phyloP scores from a whole-genome alignment of 2,329 filamentous ascomycete genomes.

The Arthrobotrys sinensis region DNA sequence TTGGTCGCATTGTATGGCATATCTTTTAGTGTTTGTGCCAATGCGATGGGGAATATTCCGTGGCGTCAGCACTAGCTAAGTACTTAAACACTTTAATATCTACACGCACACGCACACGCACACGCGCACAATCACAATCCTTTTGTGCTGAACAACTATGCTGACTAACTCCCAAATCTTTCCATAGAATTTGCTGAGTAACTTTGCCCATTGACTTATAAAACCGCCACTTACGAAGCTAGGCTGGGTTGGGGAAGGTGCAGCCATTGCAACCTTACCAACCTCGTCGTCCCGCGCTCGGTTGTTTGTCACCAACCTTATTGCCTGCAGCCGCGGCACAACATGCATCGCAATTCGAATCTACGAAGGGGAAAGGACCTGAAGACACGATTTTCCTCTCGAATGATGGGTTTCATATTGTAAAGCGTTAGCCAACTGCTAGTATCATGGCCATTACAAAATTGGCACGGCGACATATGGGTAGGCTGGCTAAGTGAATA shows the following conservation, averaged over 20 bases:
- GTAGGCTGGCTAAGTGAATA: neutral
- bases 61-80: neutral
- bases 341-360: neutral
- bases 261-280: neutral
- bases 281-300: conserved; percentile 23
- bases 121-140: too few relatives aligned
- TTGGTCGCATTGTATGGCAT: neutral
- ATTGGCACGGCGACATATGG: neutral
- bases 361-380: neutral
- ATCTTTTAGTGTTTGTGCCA: neutral
- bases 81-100: neutral
- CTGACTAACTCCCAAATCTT: neutral
- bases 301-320: conserved; percentile 25
- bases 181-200: neutral
- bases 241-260: conserved; percentile 8
- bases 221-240: neutral
- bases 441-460: neutral
- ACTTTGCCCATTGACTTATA: neutral
- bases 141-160: neutral
- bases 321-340: neutral
- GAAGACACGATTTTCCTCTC: neutral
- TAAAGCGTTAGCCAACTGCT: neutral
- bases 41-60: neutral
- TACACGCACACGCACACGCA: neutral
- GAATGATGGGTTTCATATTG: neutral